These are phyloP conservation scores for Pisolithus thermaeus DNA, from an alignment of 1,284 basidiomycete genomes.

Conservation along the genomic window DNA sequence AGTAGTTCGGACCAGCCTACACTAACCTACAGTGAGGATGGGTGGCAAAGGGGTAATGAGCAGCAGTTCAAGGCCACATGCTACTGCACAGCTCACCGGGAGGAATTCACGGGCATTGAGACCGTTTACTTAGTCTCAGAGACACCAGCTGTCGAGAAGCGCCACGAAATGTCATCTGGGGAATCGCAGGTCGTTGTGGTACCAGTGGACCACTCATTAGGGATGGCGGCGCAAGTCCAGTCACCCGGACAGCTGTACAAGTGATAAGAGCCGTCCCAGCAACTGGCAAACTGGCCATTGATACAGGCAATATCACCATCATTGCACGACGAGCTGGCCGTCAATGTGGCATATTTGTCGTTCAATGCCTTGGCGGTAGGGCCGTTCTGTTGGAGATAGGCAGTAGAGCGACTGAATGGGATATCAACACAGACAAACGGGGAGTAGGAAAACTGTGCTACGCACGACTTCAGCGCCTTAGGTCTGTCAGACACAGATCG, in stretches of 20 bases:
- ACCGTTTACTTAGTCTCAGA: constrained; percentile 1
- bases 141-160: constrained; percentile 1
- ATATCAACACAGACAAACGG: background rate
- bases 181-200: constrained; percentile 16
- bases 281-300: constrained; percentile 6
- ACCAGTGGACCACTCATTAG: constrained; percentile 17
- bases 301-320: constrained; percentile 16
- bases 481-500: constrained; percentile 1
- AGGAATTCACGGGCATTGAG: background rate
- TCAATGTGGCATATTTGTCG: constrained; percentile 12
- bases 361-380: constrained; percentile 19
- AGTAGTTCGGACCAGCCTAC: no score
- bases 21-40: no score
- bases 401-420: background rate
- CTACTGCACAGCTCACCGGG: background rate
- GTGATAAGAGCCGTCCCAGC: constrained; percentile 10
- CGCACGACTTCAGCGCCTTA: constrained; percentile 7
- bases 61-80: background rate
- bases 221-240: constrained; percentile 16
- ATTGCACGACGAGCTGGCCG: constrained; percentile 8
- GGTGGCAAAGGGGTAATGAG: background rate
- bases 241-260: constrained; percentile 5
- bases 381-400: constrained; percentile 15
- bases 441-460: background rate
- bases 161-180: background rate